A percentile compares a stretch with the other conserved stretches of the same genome.
These are phyloP conservation scores for Austroboletus niveus DNA, from an alignment of 1,284 basidiomycete genomes.

Conservation along the genomic window DNA sequence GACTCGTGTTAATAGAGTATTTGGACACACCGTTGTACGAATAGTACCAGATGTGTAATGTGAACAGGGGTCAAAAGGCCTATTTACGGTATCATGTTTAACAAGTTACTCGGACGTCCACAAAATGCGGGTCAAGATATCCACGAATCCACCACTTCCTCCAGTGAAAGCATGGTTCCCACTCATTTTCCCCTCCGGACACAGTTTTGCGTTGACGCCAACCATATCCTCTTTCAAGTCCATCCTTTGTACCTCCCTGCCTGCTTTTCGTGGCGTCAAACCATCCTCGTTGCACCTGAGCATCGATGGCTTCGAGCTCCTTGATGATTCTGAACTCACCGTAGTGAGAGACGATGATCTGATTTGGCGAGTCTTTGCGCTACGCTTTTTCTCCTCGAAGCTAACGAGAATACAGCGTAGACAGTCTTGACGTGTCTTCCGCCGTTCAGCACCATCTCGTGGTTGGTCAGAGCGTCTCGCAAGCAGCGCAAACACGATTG, in stretches of 20 bases:
- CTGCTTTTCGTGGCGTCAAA: slow-evolving; percentile 7
- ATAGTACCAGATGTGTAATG: too few species aligned
- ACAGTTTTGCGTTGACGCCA: not conserved
- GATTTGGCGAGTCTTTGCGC: slow-evolving; percentile 33
- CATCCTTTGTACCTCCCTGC: slow-evolving; percentile 15
- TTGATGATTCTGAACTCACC: slow-evolving; percentile 38
- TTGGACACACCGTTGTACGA: too few species aligned
- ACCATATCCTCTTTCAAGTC: slow-evolving; percentile 21
- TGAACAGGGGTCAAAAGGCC: too few species aligned
- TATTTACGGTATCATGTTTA: too few species aligned
- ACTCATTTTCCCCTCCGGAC: slow-evolving; percentile 7
- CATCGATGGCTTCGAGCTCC: slow-evolving; percentile 46
- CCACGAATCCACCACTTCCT: slow-evolving; percentile 37
- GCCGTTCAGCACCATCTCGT: not conserved
- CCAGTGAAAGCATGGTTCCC: slow-evolving; percentile 43
- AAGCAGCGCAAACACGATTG: not conserved
- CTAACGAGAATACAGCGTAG: slow-evolving; percentile 13
- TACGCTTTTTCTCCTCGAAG: not conserved
- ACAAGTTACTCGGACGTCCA: too few species aligned
- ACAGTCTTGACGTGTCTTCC: not conserved
- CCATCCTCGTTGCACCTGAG: slow-evolving; percentile 25
- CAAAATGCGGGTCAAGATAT: slow-evolving; percentile 43
- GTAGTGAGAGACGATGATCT: slow-evolving; percentile 46
- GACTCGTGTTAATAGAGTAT: too few species aligned
- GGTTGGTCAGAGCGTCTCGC: not conserved